Percentiles rank a stretch among this genome's conserved stretches.
phyloP scores from a whole-genome alignment of 2,329 filamentous ascomycete species.

The Chaetomiaceae sp. region DNA sequence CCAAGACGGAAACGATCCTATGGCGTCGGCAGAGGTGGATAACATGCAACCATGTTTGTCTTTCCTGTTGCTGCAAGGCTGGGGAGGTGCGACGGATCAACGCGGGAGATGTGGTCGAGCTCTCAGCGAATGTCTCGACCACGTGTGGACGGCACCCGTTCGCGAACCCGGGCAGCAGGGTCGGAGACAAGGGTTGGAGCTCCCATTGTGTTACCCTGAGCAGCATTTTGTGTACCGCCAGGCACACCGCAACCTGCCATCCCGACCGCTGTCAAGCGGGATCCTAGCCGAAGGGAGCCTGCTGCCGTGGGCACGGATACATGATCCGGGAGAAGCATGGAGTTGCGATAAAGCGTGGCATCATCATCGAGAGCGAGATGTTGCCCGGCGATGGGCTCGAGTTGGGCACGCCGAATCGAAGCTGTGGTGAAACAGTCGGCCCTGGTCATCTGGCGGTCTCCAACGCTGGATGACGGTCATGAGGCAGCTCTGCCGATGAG shows the following conservation, averaged over 20 bases:
- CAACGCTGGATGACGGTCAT: neutral
- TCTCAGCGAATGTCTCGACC: slow-evolving; percentile 15
- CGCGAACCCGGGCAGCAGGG: neutral
- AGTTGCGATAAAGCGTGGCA: neutral
- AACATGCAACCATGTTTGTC: neutral
- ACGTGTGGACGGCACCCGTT: slow-evolving; percentile 11
- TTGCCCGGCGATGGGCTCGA: neutral
- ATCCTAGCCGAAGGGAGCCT: neutral
- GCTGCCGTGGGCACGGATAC: neutral
- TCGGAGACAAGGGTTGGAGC: slow-evolving; percentile 3
- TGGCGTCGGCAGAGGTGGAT: neutral
- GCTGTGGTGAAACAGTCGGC: slow-evolving; percentile 18
- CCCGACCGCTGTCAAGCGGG: neutral
- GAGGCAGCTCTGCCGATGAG: neutral
- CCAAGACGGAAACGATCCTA: slow-evolving; percentile 9
- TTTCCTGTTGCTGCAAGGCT: neutral
- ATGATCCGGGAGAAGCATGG: neutral
- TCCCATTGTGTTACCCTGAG: neutral
- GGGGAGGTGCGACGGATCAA: neutral
- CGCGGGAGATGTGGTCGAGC: neutral
- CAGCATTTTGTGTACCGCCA: neutral
- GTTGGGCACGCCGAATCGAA: slow-evolving; percentile 6
- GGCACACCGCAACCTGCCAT: slow-evolving; percentile 5
- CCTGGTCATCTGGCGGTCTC: slow-evolving; percentile 11
- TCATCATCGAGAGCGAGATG: neutral